These are phyloP conservation scores for Cercospora zeina DNA, from an alignment of 2,329 filamentous ascomycete species.

Conservation along the genomic window DNA sequence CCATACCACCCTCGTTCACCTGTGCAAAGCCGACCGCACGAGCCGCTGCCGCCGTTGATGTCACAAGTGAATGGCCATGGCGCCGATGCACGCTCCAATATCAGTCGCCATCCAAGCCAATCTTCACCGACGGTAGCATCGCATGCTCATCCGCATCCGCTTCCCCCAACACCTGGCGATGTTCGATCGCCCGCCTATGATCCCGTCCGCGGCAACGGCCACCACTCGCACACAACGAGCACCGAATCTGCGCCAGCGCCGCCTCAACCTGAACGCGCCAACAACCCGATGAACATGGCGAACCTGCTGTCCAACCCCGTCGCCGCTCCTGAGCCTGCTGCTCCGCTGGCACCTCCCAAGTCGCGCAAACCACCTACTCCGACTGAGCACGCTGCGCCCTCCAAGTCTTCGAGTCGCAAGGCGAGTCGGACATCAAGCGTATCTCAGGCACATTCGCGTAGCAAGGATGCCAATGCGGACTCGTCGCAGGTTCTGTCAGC, in stretches of 20 bases:
- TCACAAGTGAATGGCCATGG: conserved; percentile 34
- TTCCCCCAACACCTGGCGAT: conserved; percentile 35
- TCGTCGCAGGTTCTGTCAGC: conserved; percentile 9
- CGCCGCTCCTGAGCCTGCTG: conserved; percentile 19
- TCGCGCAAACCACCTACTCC: conserved; percentile 17
- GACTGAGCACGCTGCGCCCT: conserved; percentile 14
- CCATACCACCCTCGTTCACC: conserved; percentile 42
- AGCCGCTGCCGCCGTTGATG: conserved; percentile 11
- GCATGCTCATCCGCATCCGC: conserved; percentile 35
- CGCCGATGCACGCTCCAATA: conserved; percentile 23
- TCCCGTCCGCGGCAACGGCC: conserved; percentile 35
- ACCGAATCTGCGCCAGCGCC: conserved; percentile 24
- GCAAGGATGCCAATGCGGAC: conserved; percentile 16
- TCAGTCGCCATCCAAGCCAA: conserved; percentile 32
- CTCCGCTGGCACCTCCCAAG: conserved; percentile 12
- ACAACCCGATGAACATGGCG: conserved; percentile 92
- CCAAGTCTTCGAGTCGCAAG: conserved; percentile 30
- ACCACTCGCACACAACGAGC: conserved; percentile 33
- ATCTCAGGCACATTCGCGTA: conserved; percentile 28
- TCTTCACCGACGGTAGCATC: conserved; percentile 30
- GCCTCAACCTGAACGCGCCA: conserved; percentile 54
- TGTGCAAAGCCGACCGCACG: conserved; percentile 1
- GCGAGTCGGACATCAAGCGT: conserved; percentile 34
- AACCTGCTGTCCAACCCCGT: conserved; percentile 76
- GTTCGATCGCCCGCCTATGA: conserved; percentile 42